phyloP scores from a whole-genome alignment of 306 rosid genomes.

The Pueraria montana region DNA sequence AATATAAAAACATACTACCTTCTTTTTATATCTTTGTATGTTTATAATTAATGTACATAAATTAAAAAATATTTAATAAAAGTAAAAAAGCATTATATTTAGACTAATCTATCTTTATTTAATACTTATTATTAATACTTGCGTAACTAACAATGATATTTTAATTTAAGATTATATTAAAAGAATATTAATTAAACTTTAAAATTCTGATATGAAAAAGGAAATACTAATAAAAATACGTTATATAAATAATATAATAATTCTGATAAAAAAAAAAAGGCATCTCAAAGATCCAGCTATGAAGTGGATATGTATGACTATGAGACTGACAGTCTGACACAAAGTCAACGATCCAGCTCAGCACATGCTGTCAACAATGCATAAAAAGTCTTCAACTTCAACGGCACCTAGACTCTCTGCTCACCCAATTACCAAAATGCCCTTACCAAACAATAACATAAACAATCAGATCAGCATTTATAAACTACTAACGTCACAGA shows the following conservation, averaged over 20 bases:
- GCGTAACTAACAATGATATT: too few species aligned
- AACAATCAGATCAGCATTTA: not conserved
- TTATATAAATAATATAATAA: not conserved
- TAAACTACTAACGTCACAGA: not conserved
- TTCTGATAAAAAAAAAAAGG: not conserved
- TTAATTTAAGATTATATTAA: too few species aligned
- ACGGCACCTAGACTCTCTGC: not conserved
- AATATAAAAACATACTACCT: too few species aligned
- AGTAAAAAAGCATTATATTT: too few species aligned
- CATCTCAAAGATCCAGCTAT: not conserved
- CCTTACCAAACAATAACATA: not conserved
- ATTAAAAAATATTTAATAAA: too few species aligned
- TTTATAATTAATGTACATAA: too few species aligned
- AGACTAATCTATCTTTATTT: too few species aligned
- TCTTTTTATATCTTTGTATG: too few species aligned
- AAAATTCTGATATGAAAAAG: too few species aligned
- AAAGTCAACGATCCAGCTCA: not conserved
- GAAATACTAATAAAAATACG: not conserved
- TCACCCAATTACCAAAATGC: not conserved
- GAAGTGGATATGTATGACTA: constrained; percentile 6
- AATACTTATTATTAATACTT: too few species aligned
- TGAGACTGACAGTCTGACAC: not conserved
- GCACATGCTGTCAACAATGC: not conserved
- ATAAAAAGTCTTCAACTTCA: not conserved
- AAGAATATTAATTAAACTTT: too few species aligned